Conservation (phyloP, 768 basidiomycete genomes). For the Kwoniella bestiolae region DNA sequence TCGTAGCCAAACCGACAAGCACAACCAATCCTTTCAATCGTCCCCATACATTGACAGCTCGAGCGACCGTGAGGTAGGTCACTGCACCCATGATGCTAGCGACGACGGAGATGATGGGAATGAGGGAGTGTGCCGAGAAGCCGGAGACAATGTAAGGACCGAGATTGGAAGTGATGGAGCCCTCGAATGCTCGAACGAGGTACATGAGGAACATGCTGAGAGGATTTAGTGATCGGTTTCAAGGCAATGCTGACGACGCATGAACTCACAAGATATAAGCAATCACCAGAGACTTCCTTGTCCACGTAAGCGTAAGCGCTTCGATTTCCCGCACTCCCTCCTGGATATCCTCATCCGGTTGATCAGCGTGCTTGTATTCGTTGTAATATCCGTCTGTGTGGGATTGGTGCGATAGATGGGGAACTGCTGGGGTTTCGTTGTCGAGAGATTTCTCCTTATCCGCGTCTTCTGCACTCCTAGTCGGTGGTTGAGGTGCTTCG, state of each 20-base stretch:
- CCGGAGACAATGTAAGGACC: constrained; percentile 35
- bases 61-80: constrained; percentile 38
- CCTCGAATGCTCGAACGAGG: constrained; percentile 40
- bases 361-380: not conserved
- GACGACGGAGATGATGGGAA: constrained; percentile 45
- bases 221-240: not conserved
- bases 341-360: constrained; percentile 24
- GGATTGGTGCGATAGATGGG: not conserved
- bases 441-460: not conserved
- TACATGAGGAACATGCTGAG: constrained; percentile 44
- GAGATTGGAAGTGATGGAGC: constrained; percentile 38
- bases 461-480: not conserved
- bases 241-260: not conserved
- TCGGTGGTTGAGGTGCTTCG: not conserved
- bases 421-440: not conserved
- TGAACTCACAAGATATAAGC: constrained; percentile 40
- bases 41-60: constrained; percentile 43
- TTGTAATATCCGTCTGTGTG: not conserved
- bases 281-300: constrained; percentile 16
- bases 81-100: constrained; percentile 35
- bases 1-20: constrained; percentile 29
- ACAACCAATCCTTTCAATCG: constrained; percentile 32
- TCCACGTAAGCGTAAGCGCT: constrained; percentile 39
- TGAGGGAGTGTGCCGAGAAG: constrained; percentile 47
- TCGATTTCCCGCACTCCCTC: constrained; percentile 30